Percentiles rank a stretch among this genome's conserved stretches.
Conservation (phyloP, 1,284 basidiomycete species). For the Leccinum subfulvum region DNA sequence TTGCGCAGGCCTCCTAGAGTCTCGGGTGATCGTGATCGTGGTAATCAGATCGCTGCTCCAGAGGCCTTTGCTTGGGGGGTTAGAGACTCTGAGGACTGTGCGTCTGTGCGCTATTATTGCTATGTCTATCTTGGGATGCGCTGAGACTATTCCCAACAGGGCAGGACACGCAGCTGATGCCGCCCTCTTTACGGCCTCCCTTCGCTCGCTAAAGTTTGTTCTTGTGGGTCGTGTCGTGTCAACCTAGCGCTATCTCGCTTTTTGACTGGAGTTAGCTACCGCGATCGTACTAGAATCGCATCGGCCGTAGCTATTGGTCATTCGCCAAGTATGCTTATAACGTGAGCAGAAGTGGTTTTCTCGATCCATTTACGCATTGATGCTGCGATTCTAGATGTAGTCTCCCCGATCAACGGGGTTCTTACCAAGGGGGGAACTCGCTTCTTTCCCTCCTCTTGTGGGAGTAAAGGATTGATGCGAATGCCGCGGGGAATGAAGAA, state of each 20-base stretch:
- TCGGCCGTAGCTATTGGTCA: conserved; percentile 13
- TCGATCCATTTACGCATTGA: conserved; percentile 13
- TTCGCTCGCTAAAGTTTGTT: conserved; percentile 18
- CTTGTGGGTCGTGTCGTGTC: conserved; percentile 14
- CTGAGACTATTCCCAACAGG: conserved; percentile 15
- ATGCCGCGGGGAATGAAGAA: conserved; percentile 32
- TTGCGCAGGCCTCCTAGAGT: conserved; percentile 10
- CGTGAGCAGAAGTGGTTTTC: conserved; percentile 17
- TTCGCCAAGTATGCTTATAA: conserved; percentile 9
- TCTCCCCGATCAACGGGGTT: conserved; percentile 28
- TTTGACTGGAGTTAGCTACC: conserved; percentile 19
- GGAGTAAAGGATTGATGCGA: conserved; percentile 16
- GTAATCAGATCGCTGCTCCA: background rate
- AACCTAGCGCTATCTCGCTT: conserved; percentile 12
- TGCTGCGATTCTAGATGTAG: conserved; percentile 9
- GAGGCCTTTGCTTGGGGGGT: conserved; percentile 3
- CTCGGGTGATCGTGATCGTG: conserved; percentile 15
- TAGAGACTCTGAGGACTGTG: conserved; percentile 4
- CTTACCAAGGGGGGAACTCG: conserved; percentile 3
- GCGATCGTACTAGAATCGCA: conserved; percentile 4
- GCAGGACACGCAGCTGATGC: conserved; percentile 33
- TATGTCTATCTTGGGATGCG: conserved; percentile 25
- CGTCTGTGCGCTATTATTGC: conserved; percentile 9
- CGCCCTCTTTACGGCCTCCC: conserved; percentile 32
- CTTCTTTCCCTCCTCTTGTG: conserved; percentile 18